Evolutionary conservation across 1,284 basidiomycete species (phyloP).

Genomic region (Ceratobasidium sp.): DNA sequence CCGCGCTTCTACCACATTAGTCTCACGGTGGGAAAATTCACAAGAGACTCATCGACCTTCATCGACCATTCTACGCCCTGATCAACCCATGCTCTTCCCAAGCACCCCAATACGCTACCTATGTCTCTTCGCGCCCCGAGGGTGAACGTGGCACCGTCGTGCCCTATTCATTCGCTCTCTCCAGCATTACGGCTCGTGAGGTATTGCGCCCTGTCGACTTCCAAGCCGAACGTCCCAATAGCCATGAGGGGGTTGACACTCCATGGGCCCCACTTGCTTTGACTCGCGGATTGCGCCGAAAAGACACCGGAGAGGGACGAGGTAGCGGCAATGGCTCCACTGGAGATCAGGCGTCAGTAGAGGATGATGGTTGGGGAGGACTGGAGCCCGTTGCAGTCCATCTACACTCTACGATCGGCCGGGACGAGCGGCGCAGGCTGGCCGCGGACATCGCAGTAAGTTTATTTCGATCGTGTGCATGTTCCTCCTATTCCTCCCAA

Average conservation of each 20-base stretch:
- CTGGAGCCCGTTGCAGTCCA: slow-evolving; percentile 28
- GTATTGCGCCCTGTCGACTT: slow-evolving; percentile 9
- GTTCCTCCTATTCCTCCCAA: neutral
- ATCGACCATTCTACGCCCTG: slow-evolving; percentile 30
- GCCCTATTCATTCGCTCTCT: slow-evolving; percentile 30
- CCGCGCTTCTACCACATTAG: neutral
- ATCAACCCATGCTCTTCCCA: slow-evolving; percentile 11
- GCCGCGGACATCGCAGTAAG: slow-evolving; percentile 27
- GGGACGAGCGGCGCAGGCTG: slow-evolving; percentile 6
- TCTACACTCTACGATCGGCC: slow-evolving; percentile 13
- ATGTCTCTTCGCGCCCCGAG: slow-evolving; percentile 9
- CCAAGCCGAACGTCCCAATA: slow-evolving; percentile 2
- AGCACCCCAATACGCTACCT: slow-evolving; percentile 7
- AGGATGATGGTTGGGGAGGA: slow-evolving; percentile 34
- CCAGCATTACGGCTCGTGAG: slow-evolving; percentile 24
- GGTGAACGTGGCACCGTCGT: slow-evolving; percentile 27
- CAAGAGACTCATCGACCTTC: slow-evolving; percentile 29
- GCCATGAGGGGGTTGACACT: slow-evolving; percentile 12
- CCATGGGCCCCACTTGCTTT: slow-evolving; percentile 34
- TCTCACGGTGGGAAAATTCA: slow-evolving; percentile 19
- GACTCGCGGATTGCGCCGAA: slow-evolving; percentile 19
- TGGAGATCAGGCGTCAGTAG: neutral
- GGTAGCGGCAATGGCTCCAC: slow-evolving; percentile 1
- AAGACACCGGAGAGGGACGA: neutral
- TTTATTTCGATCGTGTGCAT: slow-evolving; percentile 2